Evolutionary conservation across 1,139 yeast species (phyloP).

Genomic region (Martiniozyma asiatica): DNA sequence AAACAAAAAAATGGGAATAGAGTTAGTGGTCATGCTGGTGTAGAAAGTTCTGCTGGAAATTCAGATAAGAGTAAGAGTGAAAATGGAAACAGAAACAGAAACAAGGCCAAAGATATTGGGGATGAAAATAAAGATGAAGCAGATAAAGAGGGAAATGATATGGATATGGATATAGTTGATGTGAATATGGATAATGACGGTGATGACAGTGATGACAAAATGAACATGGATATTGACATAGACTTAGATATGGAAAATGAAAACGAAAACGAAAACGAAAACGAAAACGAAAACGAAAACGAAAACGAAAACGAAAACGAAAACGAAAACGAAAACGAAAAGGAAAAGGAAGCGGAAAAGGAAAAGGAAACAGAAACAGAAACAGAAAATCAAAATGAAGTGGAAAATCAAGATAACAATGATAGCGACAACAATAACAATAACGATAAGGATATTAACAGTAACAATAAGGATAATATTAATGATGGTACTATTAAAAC

Average conservation of each 20-base stretch:
- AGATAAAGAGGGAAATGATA: neutral
- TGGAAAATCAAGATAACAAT: neutral
- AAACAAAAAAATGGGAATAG: too few relatives aligned
- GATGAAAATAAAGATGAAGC: neutral
- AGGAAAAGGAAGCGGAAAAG: neutral
- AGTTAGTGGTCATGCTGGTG: too few relatives aligned
- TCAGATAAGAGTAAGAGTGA: too few relatives aligned
- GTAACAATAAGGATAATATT: constrained; percentile 67
- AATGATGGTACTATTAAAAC: constrained; percentile 60
- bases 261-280: too few relatives aligned
- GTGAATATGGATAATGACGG: too few relatives aligned
- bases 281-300: neutral
- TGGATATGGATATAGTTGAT: too few relatives aligned
- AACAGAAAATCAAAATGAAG: neutral
- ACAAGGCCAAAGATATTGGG: too few relatives aligned
- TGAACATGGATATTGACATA: too few relatives aligned
- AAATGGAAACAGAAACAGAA: neutral
- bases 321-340: neutral
- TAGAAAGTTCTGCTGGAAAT: too few relatives aligned
- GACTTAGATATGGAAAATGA: too few relatives aligned
- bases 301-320: neutral
- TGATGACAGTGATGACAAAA: too few relatives aligned
- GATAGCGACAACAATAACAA: neutral
- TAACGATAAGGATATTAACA: constrained; percentile 38
- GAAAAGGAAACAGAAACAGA: neutral